Percentiles rank a stretch among this genome's conserved stretches.
Conservation (phyloP, 1,139 yeast genomes). For the Geotrichum phurueaensis region DNA sequence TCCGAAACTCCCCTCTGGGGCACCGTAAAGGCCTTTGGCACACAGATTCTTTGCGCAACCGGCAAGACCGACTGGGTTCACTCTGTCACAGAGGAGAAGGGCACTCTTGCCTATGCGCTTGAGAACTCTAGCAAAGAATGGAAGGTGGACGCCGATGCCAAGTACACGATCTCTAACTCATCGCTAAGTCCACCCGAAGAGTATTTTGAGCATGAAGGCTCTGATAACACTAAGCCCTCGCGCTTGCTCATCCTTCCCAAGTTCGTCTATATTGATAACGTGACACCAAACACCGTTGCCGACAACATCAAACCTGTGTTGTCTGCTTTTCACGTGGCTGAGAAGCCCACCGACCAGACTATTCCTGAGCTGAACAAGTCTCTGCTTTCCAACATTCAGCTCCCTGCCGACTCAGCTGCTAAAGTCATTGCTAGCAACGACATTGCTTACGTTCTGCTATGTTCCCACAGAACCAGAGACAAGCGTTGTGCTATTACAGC, state of each 20-base stretch:
- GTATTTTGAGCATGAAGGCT: conserved; percentile 24
- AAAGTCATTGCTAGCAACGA: conserved; percentile 35
- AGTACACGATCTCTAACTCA: conserved; percentile 33
- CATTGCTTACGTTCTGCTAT: conserved; percentile 60
- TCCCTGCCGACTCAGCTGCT: conserved; percentile 3
- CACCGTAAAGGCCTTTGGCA: conserved; percentile 58
- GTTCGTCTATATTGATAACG: conserved; percentile 62
- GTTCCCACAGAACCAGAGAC: conserved; percentile 88
- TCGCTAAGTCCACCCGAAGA: conserved; percentile 32
- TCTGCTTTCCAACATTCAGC: not conserved
- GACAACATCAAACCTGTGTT: conserved; percentile 45
- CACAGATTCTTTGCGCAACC: conserved; percentile 75
- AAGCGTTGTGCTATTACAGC: conserved; percentile 93
- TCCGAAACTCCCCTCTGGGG: conserved; percentile 56
- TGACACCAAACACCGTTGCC: conserved; percentile 44
- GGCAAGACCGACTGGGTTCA: conserved; percentile 82
- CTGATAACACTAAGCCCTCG: conserved; percentile 18
- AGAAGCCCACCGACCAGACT: not conserved
- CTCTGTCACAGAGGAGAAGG: conserved; percentile 54
- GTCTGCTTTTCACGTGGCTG: conserved; percentile 18
- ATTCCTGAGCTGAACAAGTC: conserved; percentile 1
- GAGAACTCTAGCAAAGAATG: conserved; percentile 16
- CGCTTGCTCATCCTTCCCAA: conserved; percentile 62
- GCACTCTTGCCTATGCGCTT: conserved; percentile 49
- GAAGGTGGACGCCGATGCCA: conserved; percentile 23